These are phyloP conservation scores for Nannochloris sp. DNA, from an alignment of 139 green algal genomes.

Conservation along the genomic window DNA sequence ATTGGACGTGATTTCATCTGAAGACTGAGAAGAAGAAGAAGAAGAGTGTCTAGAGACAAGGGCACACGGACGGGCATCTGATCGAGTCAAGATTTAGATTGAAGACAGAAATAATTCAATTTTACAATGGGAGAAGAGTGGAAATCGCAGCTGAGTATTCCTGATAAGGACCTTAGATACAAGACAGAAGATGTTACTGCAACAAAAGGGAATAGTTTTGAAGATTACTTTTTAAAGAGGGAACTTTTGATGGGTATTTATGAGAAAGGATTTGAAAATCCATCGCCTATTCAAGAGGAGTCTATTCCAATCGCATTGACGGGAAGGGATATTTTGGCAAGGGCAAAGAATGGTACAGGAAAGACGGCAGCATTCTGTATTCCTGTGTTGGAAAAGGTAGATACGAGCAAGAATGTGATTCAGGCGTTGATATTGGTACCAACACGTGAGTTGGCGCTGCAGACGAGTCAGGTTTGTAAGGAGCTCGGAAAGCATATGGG, in stretches of 20 bases:
- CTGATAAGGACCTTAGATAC: conserved; percentile 70
- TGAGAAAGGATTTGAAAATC: conserved; percentile 96
- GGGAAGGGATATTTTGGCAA: conserved; percentile 92
- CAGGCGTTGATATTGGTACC: conserved; percentile 96
- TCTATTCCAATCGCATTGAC: conserved; percentile 96
- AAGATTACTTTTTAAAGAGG: conserved; percentile 98
- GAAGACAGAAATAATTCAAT: background rate
- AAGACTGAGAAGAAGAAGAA: too few species aligned
- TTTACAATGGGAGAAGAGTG: conserved; percentile 52
- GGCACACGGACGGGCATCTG: too few species aligned
- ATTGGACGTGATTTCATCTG: too few species aligned
- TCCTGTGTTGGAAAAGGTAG: conserved; percentile 90
- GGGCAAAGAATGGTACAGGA: conserved; percentile 99
- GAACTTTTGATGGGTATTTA: conserved; percentile 99
- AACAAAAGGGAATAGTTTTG: conserved; percentile 98
- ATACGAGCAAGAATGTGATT: conserved; percentile 76
- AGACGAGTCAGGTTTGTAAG: conserved; percentile 86
- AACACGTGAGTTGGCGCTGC: conserved; percentile 94
- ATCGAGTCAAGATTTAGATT: too few species aligned
- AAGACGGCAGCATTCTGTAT: conserved; percentile 99
- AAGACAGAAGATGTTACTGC: conserved; percentile 95
- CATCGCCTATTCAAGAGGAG: conserved; percentile 92
- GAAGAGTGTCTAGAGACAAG: too few species aligned
- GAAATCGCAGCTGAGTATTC: conserved; percentile 74
- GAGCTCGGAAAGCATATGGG: conserved; percentile 95